Conservation (phyloP, 495 filamentous ascomycete species). For the Penicillium tannophilum region DNA sequence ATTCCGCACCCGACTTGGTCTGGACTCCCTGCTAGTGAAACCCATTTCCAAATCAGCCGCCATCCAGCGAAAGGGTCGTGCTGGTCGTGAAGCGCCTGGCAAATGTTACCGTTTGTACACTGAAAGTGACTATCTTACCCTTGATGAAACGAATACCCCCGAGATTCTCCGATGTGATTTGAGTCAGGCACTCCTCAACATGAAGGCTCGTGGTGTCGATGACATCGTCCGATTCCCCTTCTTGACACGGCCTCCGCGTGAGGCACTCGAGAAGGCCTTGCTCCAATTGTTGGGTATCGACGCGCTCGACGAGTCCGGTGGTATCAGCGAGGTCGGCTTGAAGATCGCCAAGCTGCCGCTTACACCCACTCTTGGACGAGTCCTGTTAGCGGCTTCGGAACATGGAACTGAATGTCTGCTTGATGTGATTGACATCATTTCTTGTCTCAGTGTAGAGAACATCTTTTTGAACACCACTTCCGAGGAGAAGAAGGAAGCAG, state of each 20-base stretch:
- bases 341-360: conserved; percentile 84
- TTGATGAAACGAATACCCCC: conserved; percentile 76
- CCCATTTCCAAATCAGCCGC: conserved; percentile 92
- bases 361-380: conserved; percentile 76
- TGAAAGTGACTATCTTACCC: conserved; percentile 66
- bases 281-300: conserved; percentile 76
- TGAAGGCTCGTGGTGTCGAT: conserved; percentile 89
- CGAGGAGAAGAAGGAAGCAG: conserved; percentile 79
- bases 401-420: conserved; percentile 68
- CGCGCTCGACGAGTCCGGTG: conserved; percentile 71
- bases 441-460: conserved; percentile 84
- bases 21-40: conserved; percentile 90
- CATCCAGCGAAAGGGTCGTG: conserved; percentile 88
- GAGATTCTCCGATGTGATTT: conserved; percentile 93
- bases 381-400: conserved; percentile 77
- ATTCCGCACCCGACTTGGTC: conserved; percentile 78
- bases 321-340: conserved; percentile 71
- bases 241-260: conserved; percentile 76
- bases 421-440: conserved; percentile 90
- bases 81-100: conserved; percentile 87
- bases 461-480: conserved; percentile 79
- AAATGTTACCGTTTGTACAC: conserved; percentile 92
- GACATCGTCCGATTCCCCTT: conserved; percentile 84
- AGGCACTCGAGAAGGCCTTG: conserved; percentile 81
- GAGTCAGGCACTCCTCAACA: conserved; percentile 80